These are phyloP conservation scores for Globisporangium sylvaticum DNA, from an alignment of 352 stramenopile species.

Conservation along the genomic window DNA sequence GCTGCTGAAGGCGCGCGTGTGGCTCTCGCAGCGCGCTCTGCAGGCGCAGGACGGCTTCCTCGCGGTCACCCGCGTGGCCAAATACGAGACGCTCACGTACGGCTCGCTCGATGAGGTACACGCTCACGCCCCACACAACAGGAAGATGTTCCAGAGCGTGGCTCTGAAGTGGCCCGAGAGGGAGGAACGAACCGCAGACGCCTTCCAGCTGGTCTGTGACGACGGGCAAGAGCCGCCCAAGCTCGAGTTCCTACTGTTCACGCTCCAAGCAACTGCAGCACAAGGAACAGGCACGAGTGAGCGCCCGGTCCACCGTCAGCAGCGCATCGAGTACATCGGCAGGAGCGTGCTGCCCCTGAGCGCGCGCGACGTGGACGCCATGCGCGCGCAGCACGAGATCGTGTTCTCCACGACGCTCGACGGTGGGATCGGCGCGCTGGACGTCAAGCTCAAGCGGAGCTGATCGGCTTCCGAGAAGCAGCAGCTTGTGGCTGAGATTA, in stretches of 20 bases:
- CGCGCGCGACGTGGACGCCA: constrained; percentile 32
- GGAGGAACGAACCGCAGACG: not conserved
- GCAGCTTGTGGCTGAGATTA: not conserved
- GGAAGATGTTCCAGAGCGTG: constrained; percentile 22
- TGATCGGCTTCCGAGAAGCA: not conserved
- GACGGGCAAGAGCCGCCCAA: not conserved
- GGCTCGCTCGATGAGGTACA: constrained; percentile 21
- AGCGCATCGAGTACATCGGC: constrained; percentile 33
- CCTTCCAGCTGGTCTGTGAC: constrained; percentile 16
- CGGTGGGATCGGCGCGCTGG: constrained; percentile 25
- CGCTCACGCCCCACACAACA: not conserved
- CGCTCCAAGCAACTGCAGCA: constrained; percentile 3
- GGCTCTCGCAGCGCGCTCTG: constrained; percentile 28
- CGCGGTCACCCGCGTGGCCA: constrained; percentile 22
- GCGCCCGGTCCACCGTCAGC: not conserved
- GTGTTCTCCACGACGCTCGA: constrained; percentile 40
- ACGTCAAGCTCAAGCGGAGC: constrained; percentile 31
- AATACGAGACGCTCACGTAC: constrained; percentile 22
- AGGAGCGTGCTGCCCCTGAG: constrained; percentile 26
- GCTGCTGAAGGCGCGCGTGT: constrained; percentile 34
- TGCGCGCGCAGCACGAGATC: constrained; percentile 37
- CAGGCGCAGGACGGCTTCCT: constrained; percentile 35
- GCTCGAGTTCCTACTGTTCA: constrained; percentile 38
- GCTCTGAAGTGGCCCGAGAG: constrained; percentile 26
- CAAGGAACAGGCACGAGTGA: not conserved